Percentiles rank a stretch among this genome's conserved stretches.
Evolutionary conservation across 495 filamentous ascomycete genomes (phyloP).

Genomic region (Peziza echinospora): DNA sequence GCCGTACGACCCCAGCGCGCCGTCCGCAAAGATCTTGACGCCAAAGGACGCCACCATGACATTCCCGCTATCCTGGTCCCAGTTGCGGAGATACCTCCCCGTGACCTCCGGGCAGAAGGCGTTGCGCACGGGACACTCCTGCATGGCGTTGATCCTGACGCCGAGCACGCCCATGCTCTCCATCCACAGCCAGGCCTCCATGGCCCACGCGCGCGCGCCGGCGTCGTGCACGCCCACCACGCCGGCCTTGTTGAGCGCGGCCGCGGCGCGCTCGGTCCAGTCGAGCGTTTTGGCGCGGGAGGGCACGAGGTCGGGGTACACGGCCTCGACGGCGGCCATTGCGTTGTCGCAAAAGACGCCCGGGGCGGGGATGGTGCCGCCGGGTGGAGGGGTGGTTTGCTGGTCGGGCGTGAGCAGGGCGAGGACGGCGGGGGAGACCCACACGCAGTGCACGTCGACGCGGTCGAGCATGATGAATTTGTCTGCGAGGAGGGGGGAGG

Average conservation of each 20-base stretch:
- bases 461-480: constrained; percentile 44
- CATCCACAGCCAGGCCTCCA: constrained; percentile 21
- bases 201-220: constrained; percentile 29
- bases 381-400: constrained; percentile 31
- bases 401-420: constrained; percentile 17
- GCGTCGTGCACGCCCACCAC: constrained; percentile 43
- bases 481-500: constrained; percentile 11
- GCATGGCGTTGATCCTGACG: constrained; percentile 39
- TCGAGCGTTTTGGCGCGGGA: constrained; percentile 24
- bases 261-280: constrained; percentile 34
- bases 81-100: neutral
- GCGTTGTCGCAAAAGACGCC: constrained; percentile 51
- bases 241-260: constrained; percentile 34
- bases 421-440: constrained; percentile 38
- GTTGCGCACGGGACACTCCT: constrained; percentile 38
- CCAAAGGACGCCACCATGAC: constrained; percentile 29
- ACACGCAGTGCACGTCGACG: constrained; percentile 42
- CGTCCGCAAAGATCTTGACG: constrained; percentile 42
- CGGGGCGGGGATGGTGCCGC: constrained; percentile 33
- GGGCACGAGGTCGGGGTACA: constrained; percentile 30
- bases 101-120: constrained; percentile 28
- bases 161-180: constrained; percentile 28
- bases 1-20: constrained; percentile 42
- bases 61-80: constrained; percentile 21
- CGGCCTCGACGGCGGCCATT: constrained; percentile 33